Conservation (phyloP, 345 rosid species). For the Gossypium mustelinum region DNA sequence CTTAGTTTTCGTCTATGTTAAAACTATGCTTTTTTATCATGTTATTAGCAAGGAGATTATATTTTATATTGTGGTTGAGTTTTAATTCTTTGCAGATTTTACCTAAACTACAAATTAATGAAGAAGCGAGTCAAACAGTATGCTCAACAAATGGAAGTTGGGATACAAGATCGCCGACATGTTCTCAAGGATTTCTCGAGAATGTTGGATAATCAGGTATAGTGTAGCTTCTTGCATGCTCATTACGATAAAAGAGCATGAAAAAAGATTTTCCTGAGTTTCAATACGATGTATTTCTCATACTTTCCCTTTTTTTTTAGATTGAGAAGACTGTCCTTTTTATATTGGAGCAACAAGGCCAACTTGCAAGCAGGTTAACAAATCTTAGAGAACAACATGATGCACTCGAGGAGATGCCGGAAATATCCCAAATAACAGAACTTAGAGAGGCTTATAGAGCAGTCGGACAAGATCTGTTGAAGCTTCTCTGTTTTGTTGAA, state of each 20-base stretch:
- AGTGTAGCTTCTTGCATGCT: neutral
- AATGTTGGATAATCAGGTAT: constrained; percentile 91
- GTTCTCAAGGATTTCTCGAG: constrained; percentile 99
- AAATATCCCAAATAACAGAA: constrained; percentile 52
- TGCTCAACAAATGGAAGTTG: constrained; percentile 73
- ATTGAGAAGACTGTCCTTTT: constrained; percentile 96
- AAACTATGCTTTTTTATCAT: neutral
- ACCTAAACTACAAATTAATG: constrained; percentile 93
- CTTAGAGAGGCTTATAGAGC: constrained; percentile 78
- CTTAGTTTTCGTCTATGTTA: neutral
- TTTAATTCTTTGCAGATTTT: constrained; percentile 48
- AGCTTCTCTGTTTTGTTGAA: constrained; percentile 82
- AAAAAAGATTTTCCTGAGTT: neutral
- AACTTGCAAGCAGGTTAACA: constrained; percentile 66
- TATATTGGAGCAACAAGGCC: constrained; percentile 93
- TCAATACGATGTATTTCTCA: neutral
- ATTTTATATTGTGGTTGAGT: neutral
- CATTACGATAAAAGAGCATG: neutral
- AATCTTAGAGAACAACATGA: constrained; percentile 65
- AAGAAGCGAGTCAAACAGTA: constrained; percentile 89
- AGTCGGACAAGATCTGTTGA: constrained; percentile 72
- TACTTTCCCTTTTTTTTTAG: constrained; percentile 36
- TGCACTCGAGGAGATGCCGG: constrained; percentile 59
- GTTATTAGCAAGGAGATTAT: neutral
- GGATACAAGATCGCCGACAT: constrained; percentile 68